Percentiles rank a stretch among this genome's conserved stretches.
These are phyloP conservation scores for Pseudogymnoascus sp. DNA, from an alignment of 2,329 filamentous ascomycete species.

Conservation along the genomic window DNA sequence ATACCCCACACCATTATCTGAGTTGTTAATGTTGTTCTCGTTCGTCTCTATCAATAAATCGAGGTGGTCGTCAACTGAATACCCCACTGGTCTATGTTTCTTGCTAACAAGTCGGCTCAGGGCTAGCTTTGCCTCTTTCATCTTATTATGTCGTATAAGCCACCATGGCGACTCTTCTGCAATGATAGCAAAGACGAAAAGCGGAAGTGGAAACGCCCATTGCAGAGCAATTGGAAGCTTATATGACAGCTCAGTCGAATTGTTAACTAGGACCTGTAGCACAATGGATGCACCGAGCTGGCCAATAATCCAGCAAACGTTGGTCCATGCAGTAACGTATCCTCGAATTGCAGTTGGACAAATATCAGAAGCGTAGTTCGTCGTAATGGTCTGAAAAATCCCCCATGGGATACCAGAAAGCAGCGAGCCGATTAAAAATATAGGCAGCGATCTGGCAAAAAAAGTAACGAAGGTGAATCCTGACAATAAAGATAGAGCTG, in stretches of 20 bases:
- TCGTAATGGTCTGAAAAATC: slow-evolving; percentile 8
- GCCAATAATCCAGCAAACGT: slow-evolving; percentile 13
- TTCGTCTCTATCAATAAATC: slow-evolving; percentile 48
- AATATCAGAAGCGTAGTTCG: slow-evolving; percentile 22
- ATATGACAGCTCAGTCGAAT: slow-evolving; percentile 37
- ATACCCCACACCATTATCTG: slow-evolving; percentile 46
- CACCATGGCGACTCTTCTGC: slow-evolving; percentile 44
- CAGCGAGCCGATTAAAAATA: neutral
- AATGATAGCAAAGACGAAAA: slow-evolving; percentile 36
- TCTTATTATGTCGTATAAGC: slow-evolving; percentile 37
- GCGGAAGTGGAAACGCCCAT: slow-evolving; percentile 40
- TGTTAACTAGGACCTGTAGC: slow-evolving; percentile 33
- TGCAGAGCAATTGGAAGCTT: slow-evolving; percentile 39
- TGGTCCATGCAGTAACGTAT: slow-evolving; percentile 10
- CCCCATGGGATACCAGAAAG: neutral
- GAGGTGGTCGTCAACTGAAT: slow-evolving; percentile 26
- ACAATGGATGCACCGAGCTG: slow-evolving; percentile 37
- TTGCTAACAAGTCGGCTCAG: slow-evolving; percentile 31
- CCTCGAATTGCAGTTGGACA: slow-evolving; percentile 3
- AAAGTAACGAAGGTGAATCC: slow-evolving; percentile 6
- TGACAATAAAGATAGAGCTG: neutral
- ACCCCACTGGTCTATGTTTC: slow-evolving; percentile 22
- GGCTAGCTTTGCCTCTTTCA: slow-evolving; percentile 36
- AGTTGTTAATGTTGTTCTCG: slow-evolving; percentile 40
- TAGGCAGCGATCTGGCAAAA: neutral